These are phyloP conservation scores for Psidium friedrichsthalianum DNA, from an alignment of 345 rosid genomes.

Conservation along the genomic window DNA sequence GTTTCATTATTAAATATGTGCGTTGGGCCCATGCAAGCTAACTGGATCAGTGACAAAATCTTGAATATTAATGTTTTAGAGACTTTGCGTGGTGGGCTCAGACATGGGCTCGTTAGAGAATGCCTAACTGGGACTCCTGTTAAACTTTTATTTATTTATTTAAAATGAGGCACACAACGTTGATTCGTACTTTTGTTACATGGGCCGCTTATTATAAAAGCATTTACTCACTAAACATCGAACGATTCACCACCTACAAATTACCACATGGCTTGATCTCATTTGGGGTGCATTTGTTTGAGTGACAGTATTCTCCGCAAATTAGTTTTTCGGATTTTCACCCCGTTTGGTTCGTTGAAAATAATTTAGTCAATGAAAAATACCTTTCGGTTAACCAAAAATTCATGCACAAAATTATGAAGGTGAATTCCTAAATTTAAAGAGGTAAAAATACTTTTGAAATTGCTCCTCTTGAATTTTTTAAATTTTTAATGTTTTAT, in stretches of 20 bases:
- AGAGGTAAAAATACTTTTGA: not conserved
- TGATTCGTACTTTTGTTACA: too few species aligned
- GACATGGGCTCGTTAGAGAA: not conserved
- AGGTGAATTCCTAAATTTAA: not conserved
- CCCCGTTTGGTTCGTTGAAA: not conserved
- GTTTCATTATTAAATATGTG: not conserved
- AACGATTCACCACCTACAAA: not conserved
- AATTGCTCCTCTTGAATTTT: not conserved
- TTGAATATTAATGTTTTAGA: not conserved
- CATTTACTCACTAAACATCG: not conserved
- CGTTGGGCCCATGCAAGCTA: not conserved
- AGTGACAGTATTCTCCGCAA: not conserved
- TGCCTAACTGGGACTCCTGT: not conserved
- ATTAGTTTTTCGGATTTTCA: not conserved
- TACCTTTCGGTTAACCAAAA: not conserved
- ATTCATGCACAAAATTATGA: not conserved
- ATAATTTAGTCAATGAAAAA: not conserved
- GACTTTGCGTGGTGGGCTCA: not conserved
- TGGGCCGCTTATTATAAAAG: too few species aligned
- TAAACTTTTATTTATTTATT: too few species aligned
- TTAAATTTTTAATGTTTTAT: not conserved
- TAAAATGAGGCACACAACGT: too few species aligned
- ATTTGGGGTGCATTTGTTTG: not conserved
- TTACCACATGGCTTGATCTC: too few species aligned
- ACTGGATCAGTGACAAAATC: not conserved